Conservation (phyloP, 176 grass and related monocot species). For the Eragrostis curvula region DNA sequence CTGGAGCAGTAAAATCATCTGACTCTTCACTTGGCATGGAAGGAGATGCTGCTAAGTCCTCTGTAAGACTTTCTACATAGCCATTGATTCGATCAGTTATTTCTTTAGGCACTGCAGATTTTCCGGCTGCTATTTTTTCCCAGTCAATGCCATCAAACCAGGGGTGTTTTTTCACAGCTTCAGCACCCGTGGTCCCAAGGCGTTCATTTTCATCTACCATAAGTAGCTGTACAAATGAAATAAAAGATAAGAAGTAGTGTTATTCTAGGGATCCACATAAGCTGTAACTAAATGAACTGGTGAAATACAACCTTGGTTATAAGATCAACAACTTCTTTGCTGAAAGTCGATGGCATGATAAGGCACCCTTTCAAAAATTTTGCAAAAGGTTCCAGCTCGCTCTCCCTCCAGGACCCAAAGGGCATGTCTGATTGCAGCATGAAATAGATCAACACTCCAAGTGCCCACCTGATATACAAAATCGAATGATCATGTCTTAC, state of each 20-base stretch:
- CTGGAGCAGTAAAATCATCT: slow-evolving; percentile 54
- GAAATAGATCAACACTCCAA: slow-evolving; percentile 94
- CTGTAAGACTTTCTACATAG: slow-evolving; percentile 57
- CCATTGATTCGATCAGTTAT: slow-evolving; percentile 57
- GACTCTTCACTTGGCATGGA: slow-evolving; percentile 49
- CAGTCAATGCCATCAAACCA: slow-evolving; percentile 86
- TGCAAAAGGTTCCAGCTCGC: slow-evolving; percentile 79
- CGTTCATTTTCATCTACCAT: slow-evolving; percentile 71
- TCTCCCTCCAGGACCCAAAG: slow-evolving; percentile 91
- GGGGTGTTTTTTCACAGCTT: slow-evolving; percentile 68
- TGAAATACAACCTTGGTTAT: slow-evolving; percentile 71
- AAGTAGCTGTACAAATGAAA: slow-evolving; percentile 69
- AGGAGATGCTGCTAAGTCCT: slow-evolving; percentile 46
- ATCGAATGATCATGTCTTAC: slow-evolving; percentile 8
- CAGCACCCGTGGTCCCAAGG: slow-evolving; percentile 54
- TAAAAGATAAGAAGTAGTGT: not conserved
- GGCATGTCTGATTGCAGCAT: slow-evolving; percentile 95
- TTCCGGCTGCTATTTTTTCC: slow-evolving; percentile 64
- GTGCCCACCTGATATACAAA: slow-evolving; percentile 81
- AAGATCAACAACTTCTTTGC: slow-evolving; percentile 74
- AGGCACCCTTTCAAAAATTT: slow-evolving; percentile 88
- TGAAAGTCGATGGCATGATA: slow-evolving; percentile 70
- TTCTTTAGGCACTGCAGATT: slow-evolving; percentile 64
- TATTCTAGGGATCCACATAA: slow-evolving; percentile 28
- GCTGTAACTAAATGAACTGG: not conserved